Evolutionary conservation across 352 stramenopile species (phyloP).

Genomic region (Globisporangium irregulare): DNA sequence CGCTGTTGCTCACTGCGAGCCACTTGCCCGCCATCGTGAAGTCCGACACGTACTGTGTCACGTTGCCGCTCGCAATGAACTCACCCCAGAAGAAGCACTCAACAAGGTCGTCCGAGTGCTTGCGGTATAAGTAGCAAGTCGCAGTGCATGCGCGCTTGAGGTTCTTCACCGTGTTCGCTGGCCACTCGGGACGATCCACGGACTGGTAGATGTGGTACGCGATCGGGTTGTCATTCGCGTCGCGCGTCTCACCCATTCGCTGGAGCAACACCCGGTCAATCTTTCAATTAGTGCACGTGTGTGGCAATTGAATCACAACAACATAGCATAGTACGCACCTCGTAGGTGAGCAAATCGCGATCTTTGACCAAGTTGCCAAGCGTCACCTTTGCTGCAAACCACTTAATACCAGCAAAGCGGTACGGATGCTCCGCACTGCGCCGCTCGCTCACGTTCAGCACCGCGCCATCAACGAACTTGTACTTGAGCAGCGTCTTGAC

Average conservation of each 20-base stretch:
- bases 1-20: conserved; percentile 24
- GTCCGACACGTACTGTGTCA: conserved; percentile 29
- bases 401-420: conserved; percentile 46
- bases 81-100: conserved; percentile 36
- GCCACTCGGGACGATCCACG: conserved; percentile 28
- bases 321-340: conserved; percentile 7
- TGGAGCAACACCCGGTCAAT: too few relatives aligned
- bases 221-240: conserved; percentile 25
- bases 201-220: conserved; percentile 45
- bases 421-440: conserved; percentile 26
- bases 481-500: conserved; percentile 35
- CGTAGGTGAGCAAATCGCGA: conserved; percentile 45
- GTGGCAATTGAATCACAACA: too few relatives aligned
- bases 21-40: conserved; percentile 32
- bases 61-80: conserved; percentile 26
- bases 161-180: conserved; percentile 21
- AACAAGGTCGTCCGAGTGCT: conserved; percentile 6
- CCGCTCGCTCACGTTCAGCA: conserved; percentile 33
- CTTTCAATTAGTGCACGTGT: too few relatives aligned
- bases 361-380: conserved; percentile 27
- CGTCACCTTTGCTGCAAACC: conserved; percentile 26
- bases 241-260: conserved; percentile 33
- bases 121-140: conserved; percentile 36
- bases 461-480: conserved; percentile 28
- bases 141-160: conserved; percentile 28